Base-by-base conservation (phyloP, 352 stramenopile genomes). In the Phytophthora lateralis region DNA sequence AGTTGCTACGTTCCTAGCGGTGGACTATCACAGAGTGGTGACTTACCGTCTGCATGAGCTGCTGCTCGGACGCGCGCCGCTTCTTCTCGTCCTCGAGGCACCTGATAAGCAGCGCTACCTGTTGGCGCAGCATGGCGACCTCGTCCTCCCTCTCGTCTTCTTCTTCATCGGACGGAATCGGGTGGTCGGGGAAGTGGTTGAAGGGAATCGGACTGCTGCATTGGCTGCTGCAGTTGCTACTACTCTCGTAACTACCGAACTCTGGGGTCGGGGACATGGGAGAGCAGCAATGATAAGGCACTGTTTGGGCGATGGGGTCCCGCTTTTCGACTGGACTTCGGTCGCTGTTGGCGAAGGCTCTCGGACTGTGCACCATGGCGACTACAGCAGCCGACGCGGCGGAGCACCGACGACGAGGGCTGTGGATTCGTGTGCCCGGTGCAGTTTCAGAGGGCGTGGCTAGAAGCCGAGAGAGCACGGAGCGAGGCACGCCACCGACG, bases 51-150 rank as follows among this genome's bases (percentile, higher is more conserved):
- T 91, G 78, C 78, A 89, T 89, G 51, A 85, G 74, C 15, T 87
- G 77, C 45, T 89, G 80, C 43, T 91, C 82, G 7, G 67, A 66
- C 4, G 76, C 69, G 41, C 82, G 82, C 7, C 76, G 74, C 56
- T 89, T 89, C 66, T 87, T 87, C 63, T 91, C 82, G 18, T 83
- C 70, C 34, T 89, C 82, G 5, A 91, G 72, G 49, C 61, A 77
- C 48, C 80, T 76, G 46, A 77, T 47, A 35, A 91, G 70, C 55
- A 89, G 60, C 60, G 68, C 64, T 51, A 89, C 77, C 42, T 86
- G 76, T 49, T 88, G 76, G 4, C 76, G 71, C 53, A 91, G 74
- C 54, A 73, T 69, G 38, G 46, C 30, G 24, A 84, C 65, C 41
- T 82, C 68, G 15, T 77, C 69, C 24, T 75, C 70, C 12, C 18